Base-by-base conservation (phyloP, 75 land plant genomes). In the Isoetes taiwanensis region DNA sequence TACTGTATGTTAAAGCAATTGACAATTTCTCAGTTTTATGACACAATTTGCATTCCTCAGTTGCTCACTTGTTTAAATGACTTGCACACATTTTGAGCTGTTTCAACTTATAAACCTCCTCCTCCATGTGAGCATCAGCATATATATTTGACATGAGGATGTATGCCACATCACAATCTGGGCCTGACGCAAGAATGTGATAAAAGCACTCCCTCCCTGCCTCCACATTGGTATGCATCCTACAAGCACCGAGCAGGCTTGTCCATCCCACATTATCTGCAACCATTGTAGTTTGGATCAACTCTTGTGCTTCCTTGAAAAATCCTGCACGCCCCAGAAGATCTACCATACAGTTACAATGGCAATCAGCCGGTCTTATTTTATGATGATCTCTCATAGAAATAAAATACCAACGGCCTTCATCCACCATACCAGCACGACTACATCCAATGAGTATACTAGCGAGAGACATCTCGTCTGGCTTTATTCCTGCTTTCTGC, bases 391-490 rank as follows among this genome's bases (percentile, higher is more conserved):
- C 23, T 19, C 4, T 62, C 55, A 53, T 53, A 14, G 43, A 28
- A 28, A 50, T 28, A 30, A 52, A 52, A 11, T 50, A 52, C 32
- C 14, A n/a, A 3, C 32, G 59, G 0, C 58, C 64, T 10, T 62
- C 34, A 23, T 30, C 37, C n/a, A 62, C 28, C 20, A 50, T 11
- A 25, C 64, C 64, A 23, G 29, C 30, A 32, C 52, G 64, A 32
- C 64, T 52, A 48, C 64, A 62, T 17, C 56, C 64, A 52, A 28
- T 48, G 23, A 62, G 58, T 0, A 62, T 56, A 62, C 57, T 52
- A 30, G 20, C 17, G 20, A 61, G 48, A 23, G 63, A 43, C 14
- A 61, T 21, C n/a, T n/a, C 20, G 21, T 61, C 58, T 31, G 59
- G 63, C 2, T 10, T 14, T 29, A 61, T n/a, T n/a, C 63, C 28